Base-by-base conservation (phyloP, 768 basidiomycete species). In the Saitozyma podzolica region DNA sequence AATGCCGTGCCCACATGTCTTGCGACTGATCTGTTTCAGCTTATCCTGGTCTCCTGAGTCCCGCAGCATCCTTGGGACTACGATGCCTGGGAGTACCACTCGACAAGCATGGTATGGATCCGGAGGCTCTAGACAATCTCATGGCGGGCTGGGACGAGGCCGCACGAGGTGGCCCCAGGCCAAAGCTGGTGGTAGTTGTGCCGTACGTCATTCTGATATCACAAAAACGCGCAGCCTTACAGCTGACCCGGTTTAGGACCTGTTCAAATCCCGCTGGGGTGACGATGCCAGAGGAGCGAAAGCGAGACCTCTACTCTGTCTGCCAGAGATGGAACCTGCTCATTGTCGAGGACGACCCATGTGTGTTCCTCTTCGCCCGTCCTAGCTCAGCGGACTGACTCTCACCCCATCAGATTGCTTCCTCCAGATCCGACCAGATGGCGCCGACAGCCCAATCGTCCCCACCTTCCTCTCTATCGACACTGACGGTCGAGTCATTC, bases 211-310 rank as follows among this genome's bases (percentile, higher is more conserved):
- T 8, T 13, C 10, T 11, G 17, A 52, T 20, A 13, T 11, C 50
- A 52, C 14, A 53, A 37, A 53, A n/a, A n/a, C 14, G 39, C 13
- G 10, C 29, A 20, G 20, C 43, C 8, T 2, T n/a, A 9, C 9
- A n/a, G 58, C 64, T 65, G 60, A 66, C 43, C 19, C 9, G 41
- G 8, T n/a, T n/a, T 45, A 72, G 73, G 13, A 75, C 70, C 83
- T 29, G 83, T 88, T 47, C 88, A 87, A 92, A 92, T 76, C 91
- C 89, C 7, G 86, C 85, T 14, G 90, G 90, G 17, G 80, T 88
- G 84, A 88, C 87, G 0, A 87, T 88, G 83, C 78, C 82, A 0
- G 68, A 75, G 4, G 70, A 81, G 53, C 81, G 89, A 65, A 91
- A 90, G 82, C 84, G 85, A 73, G 86, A 84, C 53, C 88, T 92